A percentile compares a stretch with the other conserved stretches of the same genome.
Evolutionary conservation across 805 yeast species (phyloP).

Genomic region (Wickerhamiella vanderwaltii): DNA sequence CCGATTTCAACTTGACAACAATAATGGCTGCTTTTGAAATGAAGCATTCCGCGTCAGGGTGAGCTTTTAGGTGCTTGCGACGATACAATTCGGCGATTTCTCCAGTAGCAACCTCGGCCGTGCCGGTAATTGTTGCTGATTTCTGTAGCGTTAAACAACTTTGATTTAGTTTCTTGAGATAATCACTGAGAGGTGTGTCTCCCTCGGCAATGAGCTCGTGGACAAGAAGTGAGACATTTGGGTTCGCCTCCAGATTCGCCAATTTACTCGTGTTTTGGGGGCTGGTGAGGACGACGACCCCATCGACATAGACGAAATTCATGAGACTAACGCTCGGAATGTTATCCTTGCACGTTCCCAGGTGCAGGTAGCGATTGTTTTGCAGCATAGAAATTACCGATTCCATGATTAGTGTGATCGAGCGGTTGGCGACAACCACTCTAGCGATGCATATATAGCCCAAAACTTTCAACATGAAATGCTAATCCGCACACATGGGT

Average conservation of each 20-base stretch:
- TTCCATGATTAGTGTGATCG: not conserved
- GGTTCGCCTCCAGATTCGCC: slow-evolving; percentile 54
- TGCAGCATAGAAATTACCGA: slow-evolving; percentile 12
- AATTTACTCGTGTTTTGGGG: slow-evolving; percentile 62
- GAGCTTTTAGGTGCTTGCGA: slow-evolving; percentile 44
- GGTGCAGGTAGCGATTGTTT: slow-evolving; percentile 40
- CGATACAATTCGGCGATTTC: slow-evolving; percentile 50
- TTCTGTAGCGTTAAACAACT: slow-evolving; percentile 57
- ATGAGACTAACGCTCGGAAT: slow-evolving; percentile 81
- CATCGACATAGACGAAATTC: slow-evolving; percentile 58
- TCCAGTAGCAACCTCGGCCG: slow-evolving; percentile 40
- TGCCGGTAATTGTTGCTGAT: slow-evolving; percentile 71
- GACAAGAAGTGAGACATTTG: slow-evolving; percentile 66
- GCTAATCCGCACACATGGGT: no score
- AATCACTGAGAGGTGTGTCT: slow-evolving; percentile 36
- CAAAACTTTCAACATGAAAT: no score
- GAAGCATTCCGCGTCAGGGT: slow-evolving; percentile 60
- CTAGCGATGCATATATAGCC: no score
- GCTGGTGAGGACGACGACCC: slow-evolving; percentile 57
- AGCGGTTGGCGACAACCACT: no score
- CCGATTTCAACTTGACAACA: slow-evolving; percentile 49
- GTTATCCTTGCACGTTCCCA: slow-evolving; percentile 66
- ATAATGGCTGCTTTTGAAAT: slow-evolving; percentile 53
- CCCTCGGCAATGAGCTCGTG: slow-evolving; percentile 67
- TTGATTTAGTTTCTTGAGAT: slow-evolving; percentile 67